Evolutionary conservation across 2,329 filamentous ascomycete genomes (phyloP).

Genomic region (Epichloe sylvatica): DNA sequence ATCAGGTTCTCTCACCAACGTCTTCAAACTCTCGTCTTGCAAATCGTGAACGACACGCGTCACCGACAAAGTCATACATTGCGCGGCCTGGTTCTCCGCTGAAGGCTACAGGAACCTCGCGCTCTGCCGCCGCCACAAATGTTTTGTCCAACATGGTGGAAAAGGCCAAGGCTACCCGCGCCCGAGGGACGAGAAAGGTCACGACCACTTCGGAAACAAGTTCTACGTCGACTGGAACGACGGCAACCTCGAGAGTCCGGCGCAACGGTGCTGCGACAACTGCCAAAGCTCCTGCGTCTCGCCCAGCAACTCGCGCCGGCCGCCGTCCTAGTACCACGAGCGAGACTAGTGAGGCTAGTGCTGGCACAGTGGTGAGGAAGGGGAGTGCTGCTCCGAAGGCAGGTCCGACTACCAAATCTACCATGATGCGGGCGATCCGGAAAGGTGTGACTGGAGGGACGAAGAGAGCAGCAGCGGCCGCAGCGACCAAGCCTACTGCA

Average conservation of each 20-base stretch:
- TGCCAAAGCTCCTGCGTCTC: constrained; percentile 20
- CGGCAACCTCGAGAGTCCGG: constrained; percentile 20
- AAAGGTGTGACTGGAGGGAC: constrained; percentile 35
- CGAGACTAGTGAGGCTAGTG: constrained; percentile 50
- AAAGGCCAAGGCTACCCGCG: constrained; percentile 42
- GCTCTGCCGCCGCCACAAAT: constrained; percentile 27
- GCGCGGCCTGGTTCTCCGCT: constrained; percentile 47
- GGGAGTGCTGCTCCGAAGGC: constrained; percentile 22
- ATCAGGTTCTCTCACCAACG: constrained; percentile 64
- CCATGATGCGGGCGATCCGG: constrained; percentile 39
- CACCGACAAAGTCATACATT: constrained; percentile 44
- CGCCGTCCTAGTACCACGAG: constrained; percentile 45
- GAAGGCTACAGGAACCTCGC: constrained; percentile 34
- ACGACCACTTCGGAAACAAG: constrained; percentile 31
- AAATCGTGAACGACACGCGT: constrained; percentile 31
- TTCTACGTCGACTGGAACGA: constrained; percentile 24
- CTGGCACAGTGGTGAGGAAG: constrained; percentile 50
- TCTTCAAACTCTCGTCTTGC: constrained; percentile 63
- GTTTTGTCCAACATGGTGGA: constrained; percentile 45
- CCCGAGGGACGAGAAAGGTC: constrained; percentile 32
- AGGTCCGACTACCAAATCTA: constrained; percentile 29
- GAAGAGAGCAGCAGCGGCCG: constrained; percentile 30
- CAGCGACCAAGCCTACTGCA: constrained; percentile 20
- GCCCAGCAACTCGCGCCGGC: constrained; percentile 31
- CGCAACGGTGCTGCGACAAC: constrained; percentile 21